Conservation (phyloP, 768 basidiomycete genomes). For the Agrocybe pediades region DNA sequence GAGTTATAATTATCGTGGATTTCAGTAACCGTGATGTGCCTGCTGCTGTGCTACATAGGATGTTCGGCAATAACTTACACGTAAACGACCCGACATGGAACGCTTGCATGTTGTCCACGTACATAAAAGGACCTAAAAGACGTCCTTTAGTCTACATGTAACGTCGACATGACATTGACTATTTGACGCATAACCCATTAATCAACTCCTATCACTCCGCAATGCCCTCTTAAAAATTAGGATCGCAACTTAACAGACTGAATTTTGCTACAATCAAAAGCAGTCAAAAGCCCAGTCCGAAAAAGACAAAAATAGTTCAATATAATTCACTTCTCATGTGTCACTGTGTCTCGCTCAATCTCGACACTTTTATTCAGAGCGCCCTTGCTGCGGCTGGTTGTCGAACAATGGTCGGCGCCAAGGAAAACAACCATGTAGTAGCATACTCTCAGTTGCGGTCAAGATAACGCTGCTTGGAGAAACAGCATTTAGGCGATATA, state of each 20-base stretch:
- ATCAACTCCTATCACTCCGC: background rate
- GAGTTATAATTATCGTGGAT: background rate
- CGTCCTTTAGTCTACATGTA: background rate
- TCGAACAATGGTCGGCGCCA: slow-evolving; percentile 25
- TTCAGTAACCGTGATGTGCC: background rate
- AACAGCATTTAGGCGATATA: no score
- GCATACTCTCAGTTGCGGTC: no score
- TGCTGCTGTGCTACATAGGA: no score
- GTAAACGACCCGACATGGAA: background rate
- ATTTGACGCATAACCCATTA: background rate
- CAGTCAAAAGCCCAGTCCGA: background rate
- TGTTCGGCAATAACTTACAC: no score
- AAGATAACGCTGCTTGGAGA: no score
- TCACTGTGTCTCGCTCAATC: background rate
- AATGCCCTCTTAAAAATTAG: background rate
- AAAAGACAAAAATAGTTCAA: slow-evolving; percentile 22
- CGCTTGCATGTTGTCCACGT: background rate
- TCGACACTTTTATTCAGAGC: background rate
- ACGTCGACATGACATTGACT: background rate
- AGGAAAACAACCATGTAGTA: no score
- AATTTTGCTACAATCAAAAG: background rate
- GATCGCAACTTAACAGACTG: background rate
- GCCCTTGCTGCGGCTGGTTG: slow-evolving; percentile 26
- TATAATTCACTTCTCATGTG: slow-evolving; percentile 11
- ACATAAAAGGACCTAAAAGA: no score